phyloP scores from a whole-genome alignment of 768 basidiomycete genomes.

The Leccinum rimulosum region DNA sequence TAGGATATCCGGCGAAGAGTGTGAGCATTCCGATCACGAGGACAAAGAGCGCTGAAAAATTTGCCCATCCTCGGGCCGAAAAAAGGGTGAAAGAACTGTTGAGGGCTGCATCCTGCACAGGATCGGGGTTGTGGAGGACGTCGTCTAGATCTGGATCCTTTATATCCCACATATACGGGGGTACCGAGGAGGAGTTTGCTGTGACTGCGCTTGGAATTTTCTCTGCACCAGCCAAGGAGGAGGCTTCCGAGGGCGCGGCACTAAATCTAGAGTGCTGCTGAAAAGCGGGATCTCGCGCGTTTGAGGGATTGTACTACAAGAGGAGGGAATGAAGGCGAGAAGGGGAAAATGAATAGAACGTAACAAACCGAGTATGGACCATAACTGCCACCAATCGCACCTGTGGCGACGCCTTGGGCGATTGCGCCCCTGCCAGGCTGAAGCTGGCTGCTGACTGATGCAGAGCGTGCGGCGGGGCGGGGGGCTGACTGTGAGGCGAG shows the following conservation, averaged over 20 bases:
- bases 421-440: constrained; percentile 52
- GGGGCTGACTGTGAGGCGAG: constrained; percentile 24
- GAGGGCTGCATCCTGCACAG: constrained; percentile 59
- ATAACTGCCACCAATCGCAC: constrained; percentile 75
- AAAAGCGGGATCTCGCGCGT: constrained; percentile 39
- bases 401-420: constrained; percentile 76
- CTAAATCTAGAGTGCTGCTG: constrained; percentile 56
- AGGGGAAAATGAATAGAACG: not conserved
- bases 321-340: constrained; percentile 1
- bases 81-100: constrained; percentile 68
- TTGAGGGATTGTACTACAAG: constrained; percentile 54
- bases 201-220: constrained; percentile 30
- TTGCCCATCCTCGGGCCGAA: constrained; percentile 81
- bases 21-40: constrained; percentile 67
- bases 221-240: constrained; percentile 37
- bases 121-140: constrained; percentile 84
- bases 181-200: constrained; percentile 58
- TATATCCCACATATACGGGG: constrained; percentile 71
- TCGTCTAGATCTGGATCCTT: constrained; percentile 89
- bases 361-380: constrained; percentile 81
- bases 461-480: constrained; percentile 26
- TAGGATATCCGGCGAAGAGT: constrained; percentile 88
- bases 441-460: constrained; percentile 28
- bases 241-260: constrained; percentile 47
- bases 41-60: constrained; percentile 69